A percentile compares a stretch with the other conserved stretches of the same genome.
These are phyloP conservation scores for Chlorella sp. DNA, from an alignment of 139 green algal genomes.

Conservation along the genomic window DNA sequence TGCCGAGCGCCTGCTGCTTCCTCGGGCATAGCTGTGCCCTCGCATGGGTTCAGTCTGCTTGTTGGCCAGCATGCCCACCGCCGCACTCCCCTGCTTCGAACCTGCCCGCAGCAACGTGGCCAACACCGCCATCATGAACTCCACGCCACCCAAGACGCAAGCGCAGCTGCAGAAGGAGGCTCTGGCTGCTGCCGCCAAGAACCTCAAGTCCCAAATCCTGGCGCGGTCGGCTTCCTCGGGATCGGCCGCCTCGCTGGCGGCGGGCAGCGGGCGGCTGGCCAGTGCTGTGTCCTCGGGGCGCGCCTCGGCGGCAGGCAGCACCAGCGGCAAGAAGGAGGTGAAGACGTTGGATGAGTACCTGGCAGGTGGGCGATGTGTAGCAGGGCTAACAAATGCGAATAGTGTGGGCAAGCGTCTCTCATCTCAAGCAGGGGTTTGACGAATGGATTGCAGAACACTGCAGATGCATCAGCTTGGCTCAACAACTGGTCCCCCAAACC, in stretches of 20 bases:
- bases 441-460: no score
- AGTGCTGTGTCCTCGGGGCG: not conserved
- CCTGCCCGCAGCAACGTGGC: slow-evolving; percentile 34
- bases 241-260: not conserved
- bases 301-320: not conserved
- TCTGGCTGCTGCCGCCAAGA: slow-evolving; percentile 25
- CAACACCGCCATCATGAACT: slow-evolving; percentile 24
- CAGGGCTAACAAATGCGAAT: no score
- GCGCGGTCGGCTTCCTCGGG: not conserved
- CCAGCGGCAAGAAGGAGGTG: slow-evolving; percentile 33
- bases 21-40: no score
- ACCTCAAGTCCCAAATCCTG: slow-evolving; percentile 36
- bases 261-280: not conserved
- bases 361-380: not conserved
- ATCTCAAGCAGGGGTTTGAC: no score
- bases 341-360: slow-evolving; percentile 46
- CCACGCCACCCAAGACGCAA: slow-evolving; percentile 13
- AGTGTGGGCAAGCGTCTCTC: no score
- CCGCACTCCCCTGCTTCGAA: not conserved
- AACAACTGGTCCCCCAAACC: no score
- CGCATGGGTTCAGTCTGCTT: no score
- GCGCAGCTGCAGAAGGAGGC: slow-evolving; percentile 38
- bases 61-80: no score
- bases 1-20: not conserved
- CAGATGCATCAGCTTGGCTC: no score